phyloP scores from a whole-genome alignment of 345 rosid genomes.

The Salix brachista region DNA sequence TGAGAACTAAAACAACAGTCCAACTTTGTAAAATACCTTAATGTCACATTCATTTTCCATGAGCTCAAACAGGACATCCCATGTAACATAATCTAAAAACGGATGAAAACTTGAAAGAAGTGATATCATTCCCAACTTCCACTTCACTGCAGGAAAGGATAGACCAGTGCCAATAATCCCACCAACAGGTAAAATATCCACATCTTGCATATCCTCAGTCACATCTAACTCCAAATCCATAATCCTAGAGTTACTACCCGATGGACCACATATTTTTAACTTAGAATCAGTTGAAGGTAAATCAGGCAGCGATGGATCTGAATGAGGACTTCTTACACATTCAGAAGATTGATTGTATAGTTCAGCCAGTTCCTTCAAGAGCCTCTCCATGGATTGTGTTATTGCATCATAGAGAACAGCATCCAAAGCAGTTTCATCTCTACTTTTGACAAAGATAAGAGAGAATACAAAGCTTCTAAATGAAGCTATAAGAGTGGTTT shows the following conservation, averaged over 20 bases:
- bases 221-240: slow-evolving; percentile 81
- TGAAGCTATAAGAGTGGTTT: slow-evolving; percentile 47
- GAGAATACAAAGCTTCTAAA: slow-evolving; percentile 54
- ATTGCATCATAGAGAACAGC: slow-evolving; percentile 35
- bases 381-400: slow-evolving; percentile 52
- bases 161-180: slow-evolving; percentile 42
- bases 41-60: slow-evolving; percentile 56
- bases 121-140: slow-evolving; percentile 82
- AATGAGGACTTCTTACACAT: slow-evolving; percentile 33
- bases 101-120: slow-evolving; percentile 66
- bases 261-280: slow-evolving; percentile 25
- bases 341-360: slow-evolving; percentile 50
- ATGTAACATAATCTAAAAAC: slow-evolving; percentile 43
- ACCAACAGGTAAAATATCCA: slow-evolving; percentile 42
- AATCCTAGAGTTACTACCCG: slow-evolving; percentile 40
- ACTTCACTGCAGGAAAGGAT: slow-evolving; percentile 45
- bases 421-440: slow-evolving; percentile 36
- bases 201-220: slow-evolving; percentile 50
- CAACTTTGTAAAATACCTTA: slow-evolving; percentile 44
- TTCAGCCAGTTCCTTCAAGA: slow-evolving; percentile 52
- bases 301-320: slow-evolving; percentile 28
- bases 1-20: slow-evolving; percentile 2
- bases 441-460: slow-evolving; percentile 45
- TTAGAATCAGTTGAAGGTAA: slow-evolving; percentile 39
- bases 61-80: slow-evolving; percentile 65